A percentile compares a stretch with the other conserved stretches of the same genome.
Conservation (phyloP, 192 early-diverging fungal species). For the Gigaspora rosea region DNA sequence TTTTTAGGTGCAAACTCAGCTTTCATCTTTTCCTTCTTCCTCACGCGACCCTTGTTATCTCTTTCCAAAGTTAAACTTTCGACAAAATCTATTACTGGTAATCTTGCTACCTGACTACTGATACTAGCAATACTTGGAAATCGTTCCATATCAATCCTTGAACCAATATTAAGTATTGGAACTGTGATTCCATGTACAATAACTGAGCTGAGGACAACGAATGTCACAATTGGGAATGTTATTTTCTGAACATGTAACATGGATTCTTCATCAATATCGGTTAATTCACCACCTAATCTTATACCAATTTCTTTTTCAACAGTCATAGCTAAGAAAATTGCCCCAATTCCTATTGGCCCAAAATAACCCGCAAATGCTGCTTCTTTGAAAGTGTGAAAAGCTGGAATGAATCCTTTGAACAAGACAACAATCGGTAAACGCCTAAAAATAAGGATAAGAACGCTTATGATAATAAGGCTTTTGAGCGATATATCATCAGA, state of each 20-base stretch:
- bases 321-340: conserved; percentile 47
- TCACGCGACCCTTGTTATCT: not conserved
- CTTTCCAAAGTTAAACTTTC: conserved; percentile 17
- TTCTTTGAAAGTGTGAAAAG: conserved; percentile 68
- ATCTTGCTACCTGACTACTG: conserved; percentile 22
- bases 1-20: not conserved
- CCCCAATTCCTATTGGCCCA: conserved; percentile 75
- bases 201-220: conserved; percentile 80
- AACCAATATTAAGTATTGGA: conserved; percentile 39
- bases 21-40: conserved; percentile 15
- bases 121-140: conserved; percentile 27
- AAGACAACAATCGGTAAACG: conserved; percentile 68
- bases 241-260: not conserved
- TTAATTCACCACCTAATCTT: not conserved
- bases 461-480: conserved; percentile 58
- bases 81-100: conserved; percentile 21
- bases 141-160: conserved; percentile 18
- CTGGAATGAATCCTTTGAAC: conserved; percentile 64
- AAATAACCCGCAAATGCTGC: conserved; percentile 88
- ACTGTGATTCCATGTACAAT: conserved; percentile 83
- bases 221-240: conserved; percentile 61
- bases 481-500: conserved; percentile 55
- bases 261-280: not conserved
- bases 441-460: conserved; percentile 66
- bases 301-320: conserved; percentile 1